Conservation (phyloP, 768 basidiomycete species). For the Mycena galericulata region DNA sequence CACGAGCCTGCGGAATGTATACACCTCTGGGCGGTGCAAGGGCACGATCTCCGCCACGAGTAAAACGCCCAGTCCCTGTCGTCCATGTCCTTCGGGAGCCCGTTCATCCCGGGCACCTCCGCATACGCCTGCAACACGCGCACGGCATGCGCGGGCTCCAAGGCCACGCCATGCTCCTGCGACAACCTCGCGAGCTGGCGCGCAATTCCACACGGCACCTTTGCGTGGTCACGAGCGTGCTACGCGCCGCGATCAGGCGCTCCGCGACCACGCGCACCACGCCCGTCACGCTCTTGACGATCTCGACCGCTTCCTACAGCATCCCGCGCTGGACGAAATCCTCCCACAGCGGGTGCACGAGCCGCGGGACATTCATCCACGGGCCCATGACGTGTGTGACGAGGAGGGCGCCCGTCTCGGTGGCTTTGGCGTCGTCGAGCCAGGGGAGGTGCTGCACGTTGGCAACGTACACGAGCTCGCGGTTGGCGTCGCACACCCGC, state of each 20-base stretch:
- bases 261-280: background rate
- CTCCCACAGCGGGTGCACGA: constrained; percentile 42
- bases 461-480: constrained; percentile 56
- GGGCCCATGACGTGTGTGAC: constrained; percentile 27
- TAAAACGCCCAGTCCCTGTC: constrained; percentile 61
- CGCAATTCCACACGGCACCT: constrained; percentile 43
- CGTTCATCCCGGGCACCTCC: background rate
- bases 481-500: constrained; percentile 51
- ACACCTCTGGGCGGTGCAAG: constrained; percentile 41
- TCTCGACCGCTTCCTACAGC: constrained; percentile 37
- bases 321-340: constrained; percentile 47
- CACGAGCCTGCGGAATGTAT: constrained; percentile 54
- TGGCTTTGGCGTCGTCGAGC: constrained; percentile 24
- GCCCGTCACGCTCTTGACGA: constrained; percentile 33
- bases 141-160: constrained; percentile 48
- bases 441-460: constrained; percentile 51
- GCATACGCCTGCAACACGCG: constrained; percentile 60
- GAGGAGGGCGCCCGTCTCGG: constrained; percentile 45
- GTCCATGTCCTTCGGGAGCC: constrained; percentile 29
- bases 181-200: constrained; percentile 51
- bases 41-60: constrained; percentile 52
- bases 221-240: background rate
- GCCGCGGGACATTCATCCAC: constrained; percentile 38
- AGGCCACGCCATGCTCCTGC: constrained; percentile 46
- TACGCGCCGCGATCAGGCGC: constrained; percentile 8